Percentiles rank a stretch among this genome's conserved stretches.
Evolutionary conservation across 495 filamentous ascomycete species (phyloP).

Genomic region (Neurospora hispaniola): DNA sequence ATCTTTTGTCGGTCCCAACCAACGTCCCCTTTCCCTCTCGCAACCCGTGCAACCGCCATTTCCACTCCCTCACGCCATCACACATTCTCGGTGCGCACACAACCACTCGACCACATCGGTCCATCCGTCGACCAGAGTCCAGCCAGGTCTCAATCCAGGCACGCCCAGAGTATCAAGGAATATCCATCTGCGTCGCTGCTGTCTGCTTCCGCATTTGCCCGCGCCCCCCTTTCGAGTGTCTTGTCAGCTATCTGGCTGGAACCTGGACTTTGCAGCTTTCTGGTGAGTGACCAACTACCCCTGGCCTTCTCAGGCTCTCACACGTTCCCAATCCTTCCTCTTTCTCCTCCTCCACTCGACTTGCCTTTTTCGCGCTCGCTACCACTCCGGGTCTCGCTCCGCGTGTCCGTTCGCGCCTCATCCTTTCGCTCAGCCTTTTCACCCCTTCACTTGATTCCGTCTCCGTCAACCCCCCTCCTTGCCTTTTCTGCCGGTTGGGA

Average conservation of each 20-base stretch:
- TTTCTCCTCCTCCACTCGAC: background rate
- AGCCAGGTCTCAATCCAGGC: background rate
- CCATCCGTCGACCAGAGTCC: background rate
- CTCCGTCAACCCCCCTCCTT: background rate
- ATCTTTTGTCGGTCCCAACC: background rate
- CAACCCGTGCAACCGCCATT: background rate
- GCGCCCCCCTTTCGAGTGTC: background rate
- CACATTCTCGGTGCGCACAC: background rate
- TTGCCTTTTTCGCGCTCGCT: background rate
- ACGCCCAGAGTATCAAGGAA: background rate
- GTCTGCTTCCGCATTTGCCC: background rate
- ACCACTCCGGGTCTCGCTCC: background rate
- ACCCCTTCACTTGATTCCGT: background rate
- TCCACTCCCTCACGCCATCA: background rate
- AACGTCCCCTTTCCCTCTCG: background rate
- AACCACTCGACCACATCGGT: background rate
- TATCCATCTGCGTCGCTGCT: background rate
- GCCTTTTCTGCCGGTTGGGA: background rate
- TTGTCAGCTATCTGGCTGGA: background rate
- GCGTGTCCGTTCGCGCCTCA: background rate
- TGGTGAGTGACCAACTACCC: background rate
- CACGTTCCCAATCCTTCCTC: background rate
- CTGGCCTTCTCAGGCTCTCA: background rate
- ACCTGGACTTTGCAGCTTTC: background rate
- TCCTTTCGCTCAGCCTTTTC: background rate